These are phyloP conservation scores for Termitomyces eurrhizus DNA, from an alignment of 768 basidiomycete genomes.

Conservation along the genomic window DNA sequence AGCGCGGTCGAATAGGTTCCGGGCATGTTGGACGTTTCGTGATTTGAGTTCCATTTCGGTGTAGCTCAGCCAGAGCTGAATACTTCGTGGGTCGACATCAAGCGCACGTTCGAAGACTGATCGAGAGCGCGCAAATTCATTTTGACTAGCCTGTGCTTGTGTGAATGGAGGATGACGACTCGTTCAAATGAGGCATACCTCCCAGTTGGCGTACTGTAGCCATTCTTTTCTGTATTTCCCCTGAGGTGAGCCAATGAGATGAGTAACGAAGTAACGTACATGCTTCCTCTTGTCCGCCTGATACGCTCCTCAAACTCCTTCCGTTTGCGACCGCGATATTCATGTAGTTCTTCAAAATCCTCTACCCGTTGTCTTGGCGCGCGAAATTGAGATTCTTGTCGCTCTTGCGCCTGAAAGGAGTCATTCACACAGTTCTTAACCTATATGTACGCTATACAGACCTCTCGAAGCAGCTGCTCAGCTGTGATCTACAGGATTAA, in stretches of 20 bases:
- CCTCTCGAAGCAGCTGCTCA: constrained; percentile 95
- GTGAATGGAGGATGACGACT: constrained; percentile 2
- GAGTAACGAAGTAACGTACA: constrained; percentile 40
- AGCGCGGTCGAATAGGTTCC: constrained; percentile 95
- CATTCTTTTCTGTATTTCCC: constrained; percentile 65
- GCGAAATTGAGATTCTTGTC: constrained; percentile 88
- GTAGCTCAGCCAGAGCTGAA: constrained; percentile 92
- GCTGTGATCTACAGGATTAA: constrained; percentile 77
- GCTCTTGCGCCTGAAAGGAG: constrained; percentile 79
- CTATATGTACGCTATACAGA: constrained; percentile 23
- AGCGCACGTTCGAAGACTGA: constrained; percentile 96
- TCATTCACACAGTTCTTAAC: constrained; percentile 1
- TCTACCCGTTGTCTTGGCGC: constrained; percentile 95
- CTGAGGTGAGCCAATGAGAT: not conserved
- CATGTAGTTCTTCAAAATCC: constrained; percentile 89
- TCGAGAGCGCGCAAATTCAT: constrained; percentile 90
- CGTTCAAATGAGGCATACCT: constrained; percentile 38
- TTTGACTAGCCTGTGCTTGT: constrained; percentile 71
- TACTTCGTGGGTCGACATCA: constrained; percentile 88
- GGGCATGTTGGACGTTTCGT: constrained; percentile 94
- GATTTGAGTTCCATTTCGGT: constrained; percentile 98
- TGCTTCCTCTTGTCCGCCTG: constrained; percentile 73
- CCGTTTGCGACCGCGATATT: constrained; percentile 88
- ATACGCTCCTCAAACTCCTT: constrained; percentile 94
- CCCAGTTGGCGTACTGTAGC: constrained; percentile 85